These are phyloP conservation scores for Entomortierella lignicola DNA, from an alignment of 192 early-diverging fungal species.

Conservation along the genomic window DNA sequence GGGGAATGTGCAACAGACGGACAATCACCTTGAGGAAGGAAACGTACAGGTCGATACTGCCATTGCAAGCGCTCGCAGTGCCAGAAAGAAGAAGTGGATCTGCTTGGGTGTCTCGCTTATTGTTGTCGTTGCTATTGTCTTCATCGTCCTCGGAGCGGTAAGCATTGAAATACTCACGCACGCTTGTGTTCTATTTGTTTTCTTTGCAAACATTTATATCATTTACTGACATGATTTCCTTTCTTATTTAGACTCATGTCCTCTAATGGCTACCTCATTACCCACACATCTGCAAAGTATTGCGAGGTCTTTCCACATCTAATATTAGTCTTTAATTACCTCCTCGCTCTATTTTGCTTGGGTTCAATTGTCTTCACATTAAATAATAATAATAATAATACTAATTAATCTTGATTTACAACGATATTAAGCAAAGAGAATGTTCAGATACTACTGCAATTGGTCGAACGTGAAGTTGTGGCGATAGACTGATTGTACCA, in stretches of 20 bases:
- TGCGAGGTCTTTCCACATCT: neutral
- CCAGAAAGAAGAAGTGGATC: conserved; percentile 71
- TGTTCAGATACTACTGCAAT: no score
- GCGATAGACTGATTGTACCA: no score
- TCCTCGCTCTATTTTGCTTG: no score
- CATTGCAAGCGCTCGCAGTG: conserved; percentile 47
- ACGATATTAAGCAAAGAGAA: no score
- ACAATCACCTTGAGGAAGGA: conserved; percentile 71
- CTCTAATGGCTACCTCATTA: neutral
- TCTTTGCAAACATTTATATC: neutral
- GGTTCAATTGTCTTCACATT: no score
- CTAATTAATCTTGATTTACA: no score
- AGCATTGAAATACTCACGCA: neutral
- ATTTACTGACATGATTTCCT: neutral
- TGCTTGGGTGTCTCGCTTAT: conserved; percentile 57
- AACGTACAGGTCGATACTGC: conserved; percentile 70
- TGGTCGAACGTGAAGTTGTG: no score
- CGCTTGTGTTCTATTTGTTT: neutral
- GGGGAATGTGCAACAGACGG: conserved; percentile 68
- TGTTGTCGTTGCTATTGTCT: conserved; percentile 56
- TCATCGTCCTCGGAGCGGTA: conserved; percentile 47
- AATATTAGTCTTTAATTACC: neutral
- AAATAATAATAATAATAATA: no score
- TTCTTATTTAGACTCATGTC: conserved; percentile 4
- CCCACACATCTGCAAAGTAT: neutral